Evolutionary conservation across 129 eudicot genomes (phyloP).

Genomic region (Pseudognaphalium luteoalbum): DNA sequence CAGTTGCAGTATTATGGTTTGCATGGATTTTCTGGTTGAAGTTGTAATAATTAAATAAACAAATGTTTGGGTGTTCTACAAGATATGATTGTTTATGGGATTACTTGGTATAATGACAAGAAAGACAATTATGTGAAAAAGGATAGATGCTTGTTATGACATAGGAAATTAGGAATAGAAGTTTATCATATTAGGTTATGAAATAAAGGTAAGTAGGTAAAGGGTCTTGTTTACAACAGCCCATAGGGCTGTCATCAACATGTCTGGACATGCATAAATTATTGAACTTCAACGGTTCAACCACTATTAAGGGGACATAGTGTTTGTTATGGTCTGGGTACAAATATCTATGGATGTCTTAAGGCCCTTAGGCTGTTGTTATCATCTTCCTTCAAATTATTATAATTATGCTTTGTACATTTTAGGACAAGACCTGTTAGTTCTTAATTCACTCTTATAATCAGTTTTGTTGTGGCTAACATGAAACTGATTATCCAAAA

Average conservation of each 20-base stretch:
- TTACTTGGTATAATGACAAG: not conserved
- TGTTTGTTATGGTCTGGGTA: too few relatives aligned
- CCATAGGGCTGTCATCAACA: too few relatives aligned
- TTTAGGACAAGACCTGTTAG: too few relatives aligned
- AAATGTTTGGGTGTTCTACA: conserved; percentile 7
- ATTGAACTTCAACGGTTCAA: too few relatives aligned
- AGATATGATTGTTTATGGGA: not conserved
- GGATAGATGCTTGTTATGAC: not conserved
- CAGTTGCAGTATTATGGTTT: not conserved
- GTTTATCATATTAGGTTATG: not conserved
- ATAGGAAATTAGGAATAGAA: not conserved
- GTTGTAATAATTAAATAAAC: not conserved
- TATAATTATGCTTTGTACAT: too few relatives aligned
- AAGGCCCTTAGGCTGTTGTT: too few relatives aligned
- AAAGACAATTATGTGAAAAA: not conserved
- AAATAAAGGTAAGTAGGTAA: not conserved
- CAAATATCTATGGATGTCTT: too few relatives aligned
- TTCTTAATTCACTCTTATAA: not conserved
- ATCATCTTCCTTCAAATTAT: too few relatives aligned
- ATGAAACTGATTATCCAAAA: not conserved
- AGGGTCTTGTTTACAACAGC: too few relatives aligned
- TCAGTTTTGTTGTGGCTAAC: not conserved
- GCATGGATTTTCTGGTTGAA: not conserved
- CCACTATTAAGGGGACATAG: too few relatives aligned
- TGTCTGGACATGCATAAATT: too few relatives aligned